Evolutionary conservation across 2,329 filamentous ascomycete genomes (phyloP), one percentile per base, ranked within the genome.

Genomic region (Fusarium caatingaense): DNA sequence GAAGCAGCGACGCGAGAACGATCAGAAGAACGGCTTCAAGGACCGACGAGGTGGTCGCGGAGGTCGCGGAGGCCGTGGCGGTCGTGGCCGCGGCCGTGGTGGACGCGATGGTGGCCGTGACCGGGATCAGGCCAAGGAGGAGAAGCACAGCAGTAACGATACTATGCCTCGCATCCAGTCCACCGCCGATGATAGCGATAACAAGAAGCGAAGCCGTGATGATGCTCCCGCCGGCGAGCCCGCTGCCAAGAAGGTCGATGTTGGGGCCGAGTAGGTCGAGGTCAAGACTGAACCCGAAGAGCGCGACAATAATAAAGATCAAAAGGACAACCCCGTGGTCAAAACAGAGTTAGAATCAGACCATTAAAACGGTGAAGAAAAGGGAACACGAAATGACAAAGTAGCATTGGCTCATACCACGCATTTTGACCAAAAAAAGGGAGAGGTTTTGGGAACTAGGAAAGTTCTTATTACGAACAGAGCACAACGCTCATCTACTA

Each of bases 1-100:
- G 88, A 91, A 89, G 81, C 85, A 86, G 79, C 85, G 89, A 71
- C 85, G 88, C 23, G 87, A 90, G 10, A 78, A 89, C 45, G 88
- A 91, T 73, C 87, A 87, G 77, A 87, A 86, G 79, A 83, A 83
- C 72, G 89, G 88, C 23, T 88, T 88, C 80, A 83, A 83, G 59
- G 83, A 82, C 49, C 79, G 82, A 56, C 81, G 83, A 32, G 83
- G 83, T 37, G 77, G 81, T 11, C 78, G 83, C 15, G 81, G 82
- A 9, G 81, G 83, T 7, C 76, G 82, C 44, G 80, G 84, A 34
- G 83, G 84, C 28, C 78, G 82, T 47, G 82, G 81, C 41, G 82
- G 81, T 37, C 80, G 83, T 4, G 81, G 83, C 34, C 80, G 81
- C 45, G 78, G 82, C 46, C 80, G 77, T 53, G 76, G 78, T 56